These are phyloP conservation scores for Cladosporium sp. DNA, from an alignment of 2,329 filamentous ascomycete genomes.

Conservation along the genomic window DNA sequence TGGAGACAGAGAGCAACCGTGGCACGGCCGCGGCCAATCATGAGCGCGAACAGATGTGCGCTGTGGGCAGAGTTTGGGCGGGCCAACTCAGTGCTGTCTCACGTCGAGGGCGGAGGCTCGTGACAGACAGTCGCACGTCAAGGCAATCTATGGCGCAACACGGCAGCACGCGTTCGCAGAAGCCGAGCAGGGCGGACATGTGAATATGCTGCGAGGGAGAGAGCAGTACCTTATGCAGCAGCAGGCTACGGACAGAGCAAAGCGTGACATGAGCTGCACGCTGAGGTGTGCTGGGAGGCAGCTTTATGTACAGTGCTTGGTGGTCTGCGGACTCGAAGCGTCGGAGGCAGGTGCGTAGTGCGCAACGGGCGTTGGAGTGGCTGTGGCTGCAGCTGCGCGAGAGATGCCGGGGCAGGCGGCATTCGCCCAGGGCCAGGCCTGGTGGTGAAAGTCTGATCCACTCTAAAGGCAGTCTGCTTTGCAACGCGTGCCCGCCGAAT, in stretches of 20 bases:
- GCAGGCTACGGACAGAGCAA: neutral
- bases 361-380: neutral
- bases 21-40: conserved; percentile 5
- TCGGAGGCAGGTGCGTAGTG: neutral
- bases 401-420: neutral
- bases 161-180: neutral
- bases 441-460: neutral
- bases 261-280: neutral
- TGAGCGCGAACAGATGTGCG: neutral
- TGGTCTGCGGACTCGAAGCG: neutral
- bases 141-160: conserved; percentile 1
- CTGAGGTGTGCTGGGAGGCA: too few relatives aligned
- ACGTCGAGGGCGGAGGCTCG: neutral
- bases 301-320: neutral
- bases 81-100: conserved; percentile 3
- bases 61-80: conserved; percentile 7
- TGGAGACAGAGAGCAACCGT: neutral
- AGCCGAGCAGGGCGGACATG: neutral
- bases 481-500: neutral
- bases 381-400: neutral
- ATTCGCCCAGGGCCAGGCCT: neutral
- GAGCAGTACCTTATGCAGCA: neutral
- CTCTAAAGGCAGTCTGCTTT: neutral
- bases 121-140: conserved; percentile 1
- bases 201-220: neutral